phyloP scores from a whole-genome alignment of 1,284 basidiomycete genomes.

The Clitocybe nebularis region DNA sequence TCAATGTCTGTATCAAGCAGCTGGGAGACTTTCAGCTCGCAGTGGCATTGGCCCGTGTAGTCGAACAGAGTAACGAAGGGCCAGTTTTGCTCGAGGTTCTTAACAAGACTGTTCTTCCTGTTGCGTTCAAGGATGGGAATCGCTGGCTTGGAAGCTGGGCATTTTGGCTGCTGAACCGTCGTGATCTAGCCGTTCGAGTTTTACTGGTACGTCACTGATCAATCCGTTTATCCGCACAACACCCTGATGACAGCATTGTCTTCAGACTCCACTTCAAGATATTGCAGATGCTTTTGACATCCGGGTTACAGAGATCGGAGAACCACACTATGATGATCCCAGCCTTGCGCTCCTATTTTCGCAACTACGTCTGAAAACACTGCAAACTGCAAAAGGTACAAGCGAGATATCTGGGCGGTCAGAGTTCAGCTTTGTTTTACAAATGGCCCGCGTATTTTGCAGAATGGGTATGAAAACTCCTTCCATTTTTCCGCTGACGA shows the following conservation, averaged over 20 bases:
- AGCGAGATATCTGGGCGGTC: conserved; percentile 83
- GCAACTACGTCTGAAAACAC: conserved; percentile 83
- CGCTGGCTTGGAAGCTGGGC: conserved; percentile 97
- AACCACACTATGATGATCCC: conserved; percentile 89
- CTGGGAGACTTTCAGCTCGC: conserved; percentile 89
- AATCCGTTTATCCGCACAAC: background rate
- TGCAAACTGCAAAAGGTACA: conserved; percentile 89
- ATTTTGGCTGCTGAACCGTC: conserved; percentile 84
- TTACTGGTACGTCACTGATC: conserved; percentile 55
- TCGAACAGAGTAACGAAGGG: conserved; percentile 80
- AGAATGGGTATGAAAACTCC: conserved; percentile 73
- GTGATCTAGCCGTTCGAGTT: conserved; percentile 83
- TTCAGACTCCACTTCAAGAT: conserved; percentile 74
- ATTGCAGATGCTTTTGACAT: conserved; percentile 57
- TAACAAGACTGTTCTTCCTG: conserved; percentile 72
- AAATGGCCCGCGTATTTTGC: conserved; percentile 88
- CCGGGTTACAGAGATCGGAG: conserved; percentile 62
- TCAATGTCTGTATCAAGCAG: conserved; percentile 88
- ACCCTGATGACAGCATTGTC: conserved; percentile 1
- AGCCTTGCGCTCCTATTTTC: conserved; percentile 86
- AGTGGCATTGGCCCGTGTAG: conserved; percentile 79
- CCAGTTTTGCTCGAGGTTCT: conserved; percentile 74
- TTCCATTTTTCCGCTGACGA: background rate
- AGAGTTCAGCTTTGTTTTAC: conserved; percentile 92
- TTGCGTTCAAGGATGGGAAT: conserved; percentile 83